Conservation (phyloP, 306 rosid genomes). For the Rosa persica region DNA sequence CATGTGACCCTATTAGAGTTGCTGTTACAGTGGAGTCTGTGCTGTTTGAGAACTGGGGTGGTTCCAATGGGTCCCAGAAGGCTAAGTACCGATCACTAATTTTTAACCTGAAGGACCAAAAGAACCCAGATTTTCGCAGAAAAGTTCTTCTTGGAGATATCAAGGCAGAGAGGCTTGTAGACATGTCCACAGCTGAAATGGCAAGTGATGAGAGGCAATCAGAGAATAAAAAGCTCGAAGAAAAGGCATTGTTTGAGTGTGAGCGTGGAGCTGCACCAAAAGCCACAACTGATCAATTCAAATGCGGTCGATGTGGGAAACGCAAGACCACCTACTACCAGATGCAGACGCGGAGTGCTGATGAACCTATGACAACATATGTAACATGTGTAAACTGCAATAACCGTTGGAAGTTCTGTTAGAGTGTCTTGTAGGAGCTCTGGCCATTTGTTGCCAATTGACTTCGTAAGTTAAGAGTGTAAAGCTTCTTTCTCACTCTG, state of each 20-base stretch:
- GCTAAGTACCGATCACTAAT: conserved; percentile 84
- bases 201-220: conserved; percentile 86
- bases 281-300: conserved; percentile 93
- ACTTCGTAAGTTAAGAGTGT: conserved; percentile 24
- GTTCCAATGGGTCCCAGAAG: conserved; percentile 85
- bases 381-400: conserved; percentile 87
- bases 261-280: conserved; percentile 65
- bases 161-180: conserved; percentile 55
- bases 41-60: conserved; percentile 88
- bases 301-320: conserved; percentile 87
- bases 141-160: conserved; percentile 80
- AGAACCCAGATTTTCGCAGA: conserved; percentile 94
- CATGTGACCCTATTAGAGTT: conserved; percentile 77
- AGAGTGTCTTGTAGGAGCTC: conserved; percentile 38
- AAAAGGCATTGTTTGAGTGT: conserved; percentile 84
- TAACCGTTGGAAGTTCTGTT: conserved; percentile 99
- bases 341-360: conserved; percentile 99
- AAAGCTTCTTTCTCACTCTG: conserved; percentile 32
- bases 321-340: conserved; percentile 92
- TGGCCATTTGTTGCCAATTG: conserved; percentile 32
- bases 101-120: conserved; percentile 86
- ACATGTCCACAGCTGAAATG: conserved; percentile 86
- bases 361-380: conserved; percentile 99
- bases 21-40: conserved; percentile 85
- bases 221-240: conserved; percentile 60